These are phyloP conservation scores for Pyrenophora tritici-repentis DNA, from an alignment of 2,329 filamentous ascomycete species.

Conservation along the genomic window DNA sequence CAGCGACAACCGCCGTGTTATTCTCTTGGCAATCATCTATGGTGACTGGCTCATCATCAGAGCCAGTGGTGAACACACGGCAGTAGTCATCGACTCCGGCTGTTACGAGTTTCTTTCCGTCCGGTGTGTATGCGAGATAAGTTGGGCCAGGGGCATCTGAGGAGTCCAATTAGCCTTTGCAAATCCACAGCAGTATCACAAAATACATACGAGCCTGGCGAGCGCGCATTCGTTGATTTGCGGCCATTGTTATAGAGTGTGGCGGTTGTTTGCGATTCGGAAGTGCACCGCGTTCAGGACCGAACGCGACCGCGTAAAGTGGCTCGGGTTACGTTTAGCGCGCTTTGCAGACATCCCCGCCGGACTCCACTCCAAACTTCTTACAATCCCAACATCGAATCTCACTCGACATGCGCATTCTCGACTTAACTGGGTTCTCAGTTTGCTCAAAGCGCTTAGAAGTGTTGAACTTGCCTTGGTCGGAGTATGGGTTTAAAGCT, in stretches of 20 bases:
- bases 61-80: slow-evolving; percentile 88
- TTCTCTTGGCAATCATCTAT: slow-evolving; percentile 90
- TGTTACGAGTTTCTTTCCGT: slow-evolving; percentile 84
- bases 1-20: slow-evolving; percentile 77
- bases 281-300: slow-evolving; percentile 5
- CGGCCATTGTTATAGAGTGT: slow-evolving; percentile 14
- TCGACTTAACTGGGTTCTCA: too few species aligned
- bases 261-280: slow-evolving; percentile 6
- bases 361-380: background rate
- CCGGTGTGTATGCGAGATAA: slow-evolving; percentile 84
- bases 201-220: slow-evolving; percentile 41
- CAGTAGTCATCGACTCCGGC: slow-evolving; percentile 93
- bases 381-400: background rate
- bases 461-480: too few species aligned
- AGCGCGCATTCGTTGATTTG: slow-evolving; percentile 29
- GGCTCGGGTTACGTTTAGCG: slow-evolving; percentile 11
- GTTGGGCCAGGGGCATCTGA: slow-evolving; percentile 83
- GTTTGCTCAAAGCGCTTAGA: too few species aligned
- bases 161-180: slow-evolving; percentile 10
- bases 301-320: slow-evolving; percentile 18
- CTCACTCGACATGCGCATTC: background rate
- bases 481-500: too few species aligned
- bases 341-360: slow-evolving; percentile 10
- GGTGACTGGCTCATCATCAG: slow-evolving; percentile 87
- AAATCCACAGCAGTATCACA: background rate